These are phyloP conservation scores for Choiromyces venosus DNA, from an alignment of 495 filamentous ascomycete genomes.

Conservation along the genomic window DNA sequence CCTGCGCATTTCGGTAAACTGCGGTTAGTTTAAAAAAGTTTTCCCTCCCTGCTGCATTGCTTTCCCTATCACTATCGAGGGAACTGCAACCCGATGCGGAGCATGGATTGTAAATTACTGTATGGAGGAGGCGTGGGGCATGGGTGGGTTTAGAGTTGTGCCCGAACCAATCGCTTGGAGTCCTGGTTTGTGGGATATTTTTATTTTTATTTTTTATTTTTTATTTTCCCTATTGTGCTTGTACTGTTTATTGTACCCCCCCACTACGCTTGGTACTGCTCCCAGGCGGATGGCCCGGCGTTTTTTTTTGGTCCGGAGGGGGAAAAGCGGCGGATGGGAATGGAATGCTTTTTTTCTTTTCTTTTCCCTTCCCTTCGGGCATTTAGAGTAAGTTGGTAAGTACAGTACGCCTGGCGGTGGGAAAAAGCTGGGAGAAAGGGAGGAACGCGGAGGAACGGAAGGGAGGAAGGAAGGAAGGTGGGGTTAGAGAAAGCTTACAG, in stretches of 20 bases:
- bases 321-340: constrained; percentile 27
- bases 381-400: background rate
- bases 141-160: constrained; percentile 25
- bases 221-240: background rate
- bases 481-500: background rate
- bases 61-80: background rate
- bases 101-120: background rate
- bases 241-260: background rate
- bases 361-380: background rate
- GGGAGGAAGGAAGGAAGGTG: background rate
- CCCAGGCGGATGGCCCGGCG: background rate
- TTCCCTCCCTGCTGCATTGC: too few relatives aligned
- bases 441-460: too few relatives aligned
- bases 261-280: background rate
- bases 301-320: constrained; percentile 21
- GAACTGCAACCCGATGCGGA: background rate
- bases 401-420: background rate
- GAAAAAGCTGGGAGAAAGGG: background rate
- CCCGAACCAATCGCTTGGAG: constrained; percentile 36
- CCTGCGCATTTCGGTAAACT: background rate
- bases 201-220: constrained; percentile 8
- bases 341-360: constrained; percentile 24
- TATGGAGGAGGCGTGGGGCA: constrained; percentile 30
- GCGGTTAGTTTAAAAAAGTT: background rate
- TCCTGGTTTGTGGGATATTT: constrained; percentile 29